Evolutionary conservation across 108 stramenopile genomes (phyloP).

Genomic region (Halocafeteria seosinensis): DNA sequence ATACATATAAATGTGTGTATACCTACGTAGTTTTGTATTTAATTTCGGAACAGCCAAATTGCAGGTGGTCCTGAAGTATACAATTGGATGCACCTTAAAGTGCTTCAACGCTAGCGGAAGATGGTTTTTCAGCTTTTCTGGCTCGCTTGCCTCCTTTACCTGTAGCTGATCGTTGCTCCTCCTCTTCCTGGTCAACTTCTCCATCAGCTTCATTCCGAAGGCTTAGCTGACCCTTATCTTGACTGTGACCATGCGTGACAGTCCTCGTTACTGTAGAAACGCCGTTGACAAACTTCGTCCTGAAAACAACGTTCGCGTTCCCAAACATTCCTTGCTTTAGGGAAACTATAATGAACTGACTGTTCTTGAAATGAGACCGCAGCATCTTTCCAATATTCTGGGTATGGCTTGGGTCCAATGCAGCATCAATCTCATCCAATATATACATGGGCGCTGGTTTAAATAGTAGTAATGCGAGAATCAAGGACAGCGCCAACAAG

Average conservation of each 20-base stretch:
- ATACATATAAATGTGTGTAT: too few species aligned
- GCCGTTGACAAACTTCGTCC: constrained; percentile 94
- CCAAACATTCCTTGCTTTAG: constrained; percentile 99
- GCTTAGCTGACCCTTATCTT: too few species aligned
- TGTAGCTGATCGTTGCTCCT: too few species aligned
- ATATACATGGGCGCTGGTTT: constrained; percentile 99
- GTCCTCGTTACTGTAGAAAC: constrained; percentile 85
- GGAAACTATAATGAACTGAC: constrained; percentile 95
- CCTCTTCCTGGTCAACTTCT: too few species aligned
- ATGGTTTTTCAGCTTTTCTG: too few species aligned
- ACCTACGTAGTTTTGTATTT: too few species aligned
- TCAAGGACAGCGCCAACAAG: constrained; percentile 83
- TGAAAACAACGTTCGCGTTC: constrained; percentile 97
- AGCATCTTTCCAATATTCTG: constrained; percentile 99
- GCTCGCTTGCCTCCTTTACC: too few species aligned
- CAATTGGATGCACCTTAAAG: too few species aligned
- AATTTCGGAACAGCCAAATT: too few species aligned
- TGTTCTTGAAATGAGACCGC: constrained; percentile 86
- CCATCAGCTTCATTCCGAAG: too few species aligned
- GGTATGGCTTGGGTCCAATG: constrained; percentile 92
- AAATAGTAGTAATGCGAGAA: constrained; percentile 80
- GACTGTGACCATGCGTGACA: neutral
- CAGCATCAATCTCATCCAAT: constrained; percentile 92
- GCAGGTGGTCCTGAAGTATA: too few species aligned
- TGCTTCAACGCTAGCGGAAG: too few species aligned